phyloP scores from a whole-genome alignment of 2,329 filamentous ascomycete species.

The Sporothrix mexicana region DNA sequence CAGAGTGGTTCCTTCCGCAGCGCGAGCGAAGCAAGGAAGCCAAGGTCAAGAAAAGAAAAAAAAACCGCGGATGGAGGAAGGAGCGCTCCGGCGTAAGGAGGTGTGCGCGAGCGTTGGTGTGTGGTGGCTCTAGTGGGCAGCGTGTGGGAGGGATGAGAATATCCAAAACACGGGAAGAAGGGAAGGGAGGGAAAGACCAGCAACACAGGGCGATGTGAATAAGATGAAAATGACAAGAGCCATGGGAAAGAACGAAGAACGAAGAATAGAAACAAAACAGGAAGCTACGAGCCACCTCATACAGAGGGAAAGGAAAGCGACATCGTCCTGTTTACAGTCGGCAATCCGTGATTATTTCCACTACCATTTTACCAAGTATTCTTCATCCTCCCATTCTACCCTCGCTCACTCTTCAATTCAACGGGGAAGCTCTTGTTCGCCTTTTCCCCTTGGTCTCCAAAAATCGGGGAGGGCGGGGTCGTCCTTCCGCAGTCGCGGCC shows the following conservation, averaged over 20 bases:
- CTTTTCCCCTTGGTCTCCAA: constrained; percentile 12
- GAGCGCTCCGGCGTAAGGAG: constrained; percentile 25
- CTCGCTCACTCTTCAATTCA: not conserved
- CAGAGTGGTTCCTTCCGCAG: constrained; percentile 22
- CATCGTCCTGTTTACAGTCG: constrained; percentile 7
- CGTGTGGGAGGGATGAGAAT: constrained; percentile 16
- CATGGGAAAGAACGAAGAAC: not conserved
- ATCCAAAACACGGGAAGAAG: constrained; percentile 28
- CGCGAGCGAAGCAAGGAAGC: constrained; percentile 7
- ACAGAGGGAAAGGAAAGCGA: constrained; percentile 14
- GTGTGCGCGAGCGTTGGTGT: constrained; percentile 16
- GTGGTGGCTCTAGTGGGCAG: constrained; percentile 7
- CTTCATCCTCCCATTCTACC: not conserved
- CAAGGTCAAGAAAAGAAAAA: constrained; percentile 24
- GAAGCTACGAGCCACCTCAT: constrained; percentile 12
- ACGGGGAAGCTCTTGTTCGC: not conserved
- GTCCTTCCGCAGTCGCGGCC: constrained; percentile 20
- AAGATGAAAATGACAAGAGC: not conserved
- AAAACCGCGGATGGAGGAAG: constrained; percentile 8
- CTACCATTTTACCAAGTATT: not conserved
- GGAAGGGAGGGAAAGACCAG: constrained; percentile 19
- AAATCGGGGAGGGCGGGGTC: constrained; percentile 24
- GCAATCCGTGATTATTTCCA: not conserved
- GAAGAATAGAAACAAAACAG: not conserved
- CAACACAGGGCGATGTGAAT: constrained; percentile 16